Base-by-base conservation (phyloP, 352 stramenopile species). In the Phytophthora fragariae region DNA sequence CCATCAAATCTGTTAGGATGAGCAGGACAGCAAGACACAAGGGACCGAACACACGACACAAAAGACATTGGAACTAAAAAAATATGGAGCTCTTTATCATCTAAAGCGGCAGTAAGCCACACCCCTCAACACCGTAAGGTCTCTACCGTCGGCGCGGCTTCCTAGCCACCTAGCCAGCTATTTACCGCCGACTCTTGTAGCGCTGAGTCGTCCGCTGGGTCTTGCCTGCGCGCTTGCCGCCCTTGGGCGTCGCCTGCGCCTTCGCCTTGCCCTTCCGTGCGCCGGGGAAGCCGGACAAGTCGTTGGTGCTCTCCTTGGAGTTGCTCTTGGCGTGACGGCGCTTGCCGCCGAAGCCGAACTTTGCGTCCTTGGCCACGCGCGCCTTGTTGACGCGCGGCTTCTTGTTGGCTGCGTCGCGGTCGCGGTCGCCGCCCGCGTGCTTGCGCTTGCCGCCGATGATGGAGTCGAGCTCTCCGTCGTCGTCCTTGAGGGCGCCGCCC, bases 281-380 rank as follows among this genome's bases (percentile, higher is more conserved):
- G 29, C 86, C 84, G 3, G 85, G 86, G 72, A 92, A 94, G 62
- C 70, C 52, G 35, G 88, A 92, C 64, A 89, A 77, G 71, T 96
- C 85, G 76, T 96, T 95, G 6, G 86, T 94, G 77, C 83, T 93
- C 17, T 93, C 83, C 59, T 88, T 87, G 10, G 87, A 84, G 85
- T 96, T 96, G 71, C 80, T 82, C 81, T 96, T 96, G 47, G 75
- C 78, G 37, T 85, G 81, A 33, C 82, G 81, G 57, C 89, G 92
- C 65, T 92, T 92, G 73, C 89, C 89, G 58, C 89, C 89, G 66
- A 94, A 96, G 72, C 89, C 89, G 72, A 87, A 96, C 77, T 94
- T 94, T 61, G 93, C 92, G 79, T 96, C 70, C 58, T 90, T 89
- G 24, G 84, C 77, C 62, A 92, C 89, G 33, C 89, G 86, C 65